Percentiles rank a stretch among this genome's conserved stretches.
phyloP scores from a whole-genome alignment of 768 basidiomycete species.

The Agaricus bisporus region DNA sequence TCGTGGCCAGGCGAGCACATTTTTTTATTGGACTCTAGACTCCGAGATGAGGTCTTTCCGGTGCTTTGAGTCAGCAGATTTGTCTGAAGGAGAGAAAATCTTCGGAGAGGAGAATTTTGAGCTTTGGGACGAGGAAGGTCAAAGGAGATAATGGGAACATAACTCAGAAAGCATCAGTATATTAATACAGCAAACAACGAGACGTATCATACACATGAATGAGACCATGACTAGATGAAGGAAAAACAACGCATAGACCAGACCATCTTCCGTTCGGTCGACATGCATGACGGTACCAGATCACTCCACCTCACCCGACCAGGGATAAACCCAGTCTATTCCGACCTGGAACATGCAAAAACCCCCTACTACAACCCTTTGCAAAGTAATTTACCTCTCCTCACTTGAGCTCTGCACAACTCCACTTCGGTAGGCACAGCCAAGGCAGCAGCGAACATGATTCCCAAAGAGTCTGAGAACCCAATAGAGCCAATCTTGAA shows the following conservation, averaged over 20 bases:
- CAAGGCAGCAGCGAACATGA: conserved; percentile 54
- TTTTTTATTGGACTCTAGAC: neutral
- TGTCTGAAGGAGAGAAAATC: neutral
- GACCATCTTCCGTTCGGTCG: no score
- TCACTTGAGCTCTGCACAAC: conserved; percentile 69
- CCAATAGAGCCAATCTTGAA: conserved; percentile 91
- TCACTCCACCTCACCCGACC: no score
- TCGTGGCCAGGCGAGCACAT: neutral
- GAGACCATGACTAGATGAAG: no score
- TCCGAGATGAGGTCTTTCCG: neutral
- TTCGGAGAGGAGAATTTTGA: neutral
- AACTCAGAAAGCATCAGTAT: no score
- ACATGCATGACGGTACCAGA: no score
- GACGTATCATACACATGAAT: no score
- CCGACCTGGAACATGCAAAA: no score
- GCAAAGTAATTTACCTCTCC: conserved; percentile 67
- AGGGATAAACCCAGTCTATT: neutral
- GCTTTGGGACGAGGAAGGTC: neutral
- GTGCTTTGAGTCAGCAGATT: neutral
- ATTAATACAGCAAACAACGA: no score
- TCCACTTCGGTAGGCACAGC: conserved; percentile 72
- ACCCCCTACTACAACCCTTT: conserved; percentile 39
- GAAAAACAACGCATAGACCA: no score
- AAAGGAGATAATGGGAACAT: no score
- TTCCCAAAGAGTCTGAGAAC: conserved; percentile 77